Base-by-base conservation (phyloP, 371 early-diverging fungal genomes). In the Sporodiniella umbellata region DNA sequence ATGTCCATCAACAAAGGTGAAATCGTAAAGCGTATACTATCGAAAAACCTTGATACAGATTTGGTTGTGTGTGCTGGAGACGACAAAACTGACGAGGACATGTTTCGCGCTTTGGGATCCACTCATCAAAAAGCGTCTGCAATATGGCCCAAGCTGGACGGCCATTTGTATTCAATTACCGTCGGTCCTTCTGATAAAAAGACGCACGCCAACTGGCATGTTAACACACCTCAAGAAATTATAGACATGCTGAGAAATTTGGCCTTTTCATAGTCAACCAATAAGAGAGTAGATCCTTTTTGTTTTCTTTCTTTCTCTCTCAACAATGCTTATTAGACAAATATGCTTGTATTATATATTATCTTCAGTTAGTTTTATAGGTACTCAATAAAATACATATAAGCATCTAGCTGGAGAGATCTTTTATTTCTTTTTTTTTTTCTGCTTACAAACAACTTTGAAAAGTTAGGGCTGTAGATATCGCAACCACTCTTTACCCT, bases 51-150 rank as follows among this genome's bases (percentile, higher is more conserved):
- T 0, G 83, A 82, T 24, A 81, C 81, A 37, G 92, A 93, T 53
- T 92, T 96, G 69, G 81, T 92, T 5, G 75, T 90, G 45, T 93
- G 95, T 65, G 94, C 89, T 22, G 96, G 97, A n/a, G 96, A 96
- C 64, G 96, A 95, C 68, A 84, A 88, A 68, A 96, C 97, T 5
- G 96, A 96, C 58, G 95, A 95, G 60, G 96, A 96, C 58, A 95
- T 96, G 95, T 88, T 88, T 68, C 69, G 83, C n/a, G 79, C 82
- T 2, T 46, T 88, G 21, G 51, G 81, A 24, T 45, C 62, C 3
- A 53, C 56, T 42, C 56, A 52, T 14, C 53, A 53, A 45, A 21
- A 19, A 1, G 17, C 38, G 1, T 43, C 53, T 19, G 30, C 37
- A 17, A 48, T 48, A n/a, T 53, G 53, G 59, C 40, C 38, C 1